These are phyloP conservation scores for Seminavis robusta DNA, from an alignment of 108 stramenopile genomes.

Conservation along the genomic window DNA sequence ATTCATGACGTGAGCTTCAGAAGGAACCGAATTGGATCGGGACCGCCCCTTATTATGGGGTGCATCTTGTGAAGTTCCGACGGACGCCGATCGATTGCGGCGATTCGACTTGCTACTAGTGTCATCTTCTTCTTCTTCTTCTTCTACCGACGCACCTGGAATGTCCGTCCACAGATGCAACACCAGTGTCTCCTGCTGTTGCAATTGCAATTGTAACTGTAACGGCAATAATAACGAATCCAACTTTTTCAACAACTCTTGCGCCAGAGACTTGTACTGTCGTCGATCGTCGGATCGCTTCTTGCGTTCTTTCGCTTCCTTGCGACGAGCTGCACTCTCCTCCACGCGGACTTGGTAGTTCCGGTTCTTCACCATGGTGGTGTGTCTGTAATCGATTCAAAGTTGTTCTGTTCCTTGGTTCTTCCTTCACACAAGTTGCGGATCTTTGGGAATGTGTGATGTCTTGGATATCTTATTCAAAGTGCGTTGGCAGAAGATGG, in stretches of 20 bases:
- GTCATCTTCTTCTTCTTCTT: slow-evolving; percentile 2
- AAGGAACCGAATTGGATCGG: slow-evolving; percentile 10
- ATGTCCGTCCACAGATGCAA: slow-evolving; percentile 11
- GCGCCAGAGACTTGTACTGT: slow-evolving; percentile 21
- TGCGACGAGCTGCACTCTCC: slow-evolving; percentile 37
- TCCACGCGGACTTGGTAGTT: slow-evolving; percentile 60
- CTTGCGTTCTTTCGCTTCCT: slow-evolving; percentile 32
- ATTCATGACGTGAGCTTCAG: not conserved
- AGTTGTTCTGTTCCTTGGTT: too few relatives aligned
- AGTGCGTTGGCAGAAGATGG: too few relatives aligned
- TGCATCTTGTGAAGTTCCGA: slow-evolving; percentile 7
- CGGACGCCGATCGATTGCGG: not conserved
- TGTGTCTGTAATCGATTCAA: too few relatives aligned
- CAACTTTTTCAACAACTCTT: slow-evolving; percentile 26
- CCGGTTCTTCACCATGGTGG: too few relatives aligned
- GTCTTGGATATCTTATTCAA: too few relatives aligned
- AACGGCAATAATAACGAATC: slow-evolving; percentile 13
- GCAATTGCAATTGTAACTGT: not conserved
- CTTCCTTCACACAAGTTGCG: too few relatives aligned
- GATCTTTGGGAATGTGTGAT: too few relatives aligned
- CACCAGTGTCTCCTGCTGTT: not conserved
- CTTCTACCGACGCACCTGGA: not conserved
- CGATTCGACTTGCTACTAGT: not conserved
- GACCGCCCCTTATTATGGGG: slow-evolving; percentile 11
- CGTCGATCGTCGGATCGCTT: slow-evolving; percentile 18